Conservation (phyloP, 352 stramenopile species). For the Elongisporangium anandrum region DNA sequence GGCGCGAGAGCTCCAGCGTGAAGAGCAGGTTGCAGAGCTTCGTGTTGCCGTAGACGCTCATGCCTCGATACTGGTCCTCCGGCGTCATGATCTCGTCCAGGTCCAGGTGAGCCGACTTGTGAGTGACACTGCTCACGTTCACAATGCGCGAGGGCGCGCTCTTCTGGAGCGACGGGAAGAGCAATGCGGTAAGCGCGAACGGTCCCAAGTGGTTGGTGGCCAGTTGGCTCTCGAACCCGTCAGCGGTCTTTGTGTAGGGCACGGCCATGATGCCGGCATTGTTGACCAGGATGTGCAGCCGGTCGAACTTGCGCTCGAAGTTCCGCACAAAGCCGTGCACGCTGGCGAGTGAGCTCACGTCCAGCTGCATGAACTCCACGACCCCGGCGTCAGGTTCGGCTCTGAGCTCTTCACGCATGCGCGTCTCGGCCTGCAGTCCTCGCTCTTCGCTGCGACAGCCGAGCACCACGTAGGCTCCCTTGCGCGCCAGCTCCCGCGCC, state of each 20-base stretch:
- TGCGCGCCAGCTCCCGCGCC: constrained; percentile 48
- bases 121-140: constrained; percentile 41
- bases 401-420: constrained; percentile 19
- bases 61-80: constrained; percentile 25
- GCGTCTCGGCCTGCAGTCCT: constrained; percentile 19
- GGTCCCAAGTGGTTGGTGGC: constrained; percentile 60
- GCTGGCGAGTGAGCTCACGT: constrained; percentile 41
- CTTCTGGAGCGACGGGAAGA: constrained; percentile 26
- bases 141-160: constrained; percentile 24
- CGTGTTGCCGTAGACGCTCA: constrained; percentile 35
- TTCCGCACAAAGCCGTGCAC: constrained; percentile 36
- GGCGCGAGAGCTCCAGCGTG: constrained; percentile 34
- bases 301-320: constrained; percentile 29
- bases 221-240: constrained; percentile 53
- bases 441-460: constrained; percentile 58
- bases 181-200: constrained; percentile 38
- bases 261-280: constrained; percentile 51
- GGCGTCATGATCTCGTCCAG: constrained; percentile 32
- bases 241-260: constrained; percentile 16
- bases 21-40: constrained; percentile 57
- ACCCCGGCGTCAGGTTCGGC: constrained; percentile 15
- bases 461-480: constrained; percentile 66
- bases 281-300: constrained; percentile 64
- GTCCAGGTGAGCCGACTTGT: constrained; percentile 34
- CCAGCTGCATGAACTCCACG: constrained; percentile 34